A percentile compares a stretch with the other conserved stretches of the same genome.
Conservation (phyloP, 805 yeast species). For the Candida railenensis region DNA sequence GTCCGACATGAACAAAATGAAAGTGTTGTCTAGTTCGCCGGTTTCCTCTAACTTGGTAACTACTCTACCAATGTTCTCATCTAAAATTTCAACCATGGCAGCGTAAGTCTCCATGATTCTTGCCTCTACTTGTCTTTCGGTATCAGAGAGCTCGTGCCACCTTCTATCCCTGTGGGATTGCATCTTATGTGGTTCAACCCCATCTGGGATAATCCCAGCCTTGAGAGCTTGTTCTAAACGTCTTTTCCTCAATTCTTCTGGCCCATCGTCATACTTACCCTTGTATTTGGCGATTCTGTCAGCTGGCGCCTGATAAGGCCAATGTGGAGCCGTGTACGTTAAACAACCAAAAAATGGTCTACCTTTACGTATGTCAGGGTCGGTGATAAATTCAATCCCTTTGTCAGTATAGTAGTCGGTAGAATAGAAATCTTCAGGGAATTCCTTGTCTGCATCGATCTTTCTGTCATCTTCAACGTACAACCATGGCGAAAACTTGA, state of each 20-base stretch:
- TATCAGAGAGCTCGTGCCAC: slow-evolving; percentile 43
- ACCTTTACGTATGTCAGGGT: slow-evolving; percentile 25
- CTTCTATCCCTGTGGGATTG: slow-evolving; percentile 39
- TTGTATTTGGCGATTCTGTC: slow-evolving; percentile 46
- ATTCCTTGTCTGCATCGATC: slow-evolving; percentile 32
- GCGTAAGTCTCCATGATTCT: slow-evolving; percentile 58
- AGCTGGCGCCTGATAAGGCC: slow-evolving; percentile 64
- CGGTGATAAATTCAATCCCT: slow-evolving; percentile 34
- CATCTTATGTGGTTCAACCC: slow-evolving; percentile 43
- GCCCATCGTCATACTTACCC: slow-evolving; percentile 50
- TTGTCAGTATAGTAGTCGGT: slow-evolving; percentile 45
- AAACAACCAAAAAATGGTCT: slow-evolving; percentile 54
- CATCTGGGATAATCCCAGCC: slow-evolving; percentile 47
- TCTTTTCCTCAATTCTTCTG: slow-evolving; percentile 37
- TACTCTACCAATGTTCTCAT: slow-evolving; percentile 50
- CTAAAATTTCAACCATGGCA: slow-evolving; percentile 62
- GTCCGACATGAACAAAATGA: slow-evolving; percentile 60
- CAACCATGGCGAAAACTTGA: slow-evolving; percentile 37
- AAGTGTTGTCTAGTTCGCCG: slow-evolving; percentile 52
- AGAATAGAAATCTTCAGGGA: slow-evolving; percentile 50
- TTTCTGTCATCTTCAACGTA: slow-evolving; percentile 38
- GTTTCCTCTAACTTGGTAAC: slow-evolving; percentile 37
- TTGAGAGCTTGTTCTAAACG: slow-evolving; percentile 41
- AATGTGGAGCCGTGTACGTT: slow-evolving; percentile 65
- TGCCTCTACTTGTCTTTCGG: slow-evolving; percentile 36